These are phyloP conservation scores for Clonostachys solani DNA, from an alignment of 2,329 filamentous ascomycete species.

Conservation along the genomic window DNA sequence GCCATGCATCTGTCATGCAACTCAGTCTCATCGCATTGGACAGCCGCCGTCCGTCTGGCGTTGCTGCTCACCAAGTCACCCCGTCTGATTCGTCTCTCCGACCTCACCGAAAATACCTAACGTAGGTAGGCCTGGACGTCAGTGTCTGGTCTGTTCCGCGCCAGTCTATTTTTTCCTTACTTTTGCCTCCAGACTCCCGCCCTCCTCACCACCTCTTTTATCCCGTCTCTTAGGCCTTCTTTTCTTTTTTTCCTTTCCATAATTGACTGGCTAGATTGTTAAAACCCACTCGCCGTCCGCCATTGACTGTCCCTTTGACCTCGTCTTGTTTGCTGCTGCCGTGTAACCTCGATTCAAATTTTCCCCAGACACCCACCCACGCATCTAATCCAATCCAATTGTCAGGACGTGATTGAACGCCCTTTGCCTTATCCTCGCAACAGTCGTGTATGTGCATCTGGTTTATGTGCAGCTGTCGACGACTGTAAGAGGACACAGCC, in stretches of 20 bases:
- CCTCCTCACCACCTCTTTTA: conserved; percentile 7
- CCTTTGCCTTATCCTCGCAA: too few species aligned
- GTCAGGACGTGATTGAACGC: too few species aligned
- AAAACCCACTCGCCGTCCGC: too few species aligned
- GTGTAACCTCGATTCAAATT: too few species aligned
- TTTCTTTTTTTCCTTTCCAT: conserved; percentile 3
- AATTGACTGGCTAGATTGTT: too few species aligned
- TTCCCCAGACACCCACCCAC: too few species aligned
- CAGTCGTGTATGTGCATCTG: too few species aligned
- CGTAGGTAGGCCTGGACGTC: not conserved
- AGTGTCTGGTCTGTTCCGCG: conserved; percentile 1
- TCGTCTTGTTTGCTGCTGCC: too few species aligned
- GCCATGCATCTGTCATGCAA: not conserved
- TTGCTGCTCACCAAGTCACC: too few species aligned
- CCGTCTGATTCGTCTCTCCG: conserved; percentile 5
- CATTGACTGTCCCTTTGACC: too few species aligned
- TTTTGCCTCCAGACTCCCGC: not conserved
- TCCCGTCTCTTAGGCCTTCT: conserved; percentile 4
- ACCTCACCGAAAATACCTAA: conserved; percentile 9
- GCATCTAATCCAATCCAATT: too few species aligned
- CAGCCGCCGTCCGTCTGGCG: not conserved
- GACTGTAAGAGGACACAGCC: conserved; percentile 1
- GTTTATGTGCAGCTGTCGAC: not conserved
- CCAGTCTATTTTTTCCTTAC: conserved; percentile 4
- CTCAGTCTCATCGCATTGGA: conserved; percentile 1